Evolutionary conservation across 2,329 filamentous ascomycete species (phyloP), one percentile per base, ranked within the genome.

Genomic region (Fusarium irregulare): DNA sequence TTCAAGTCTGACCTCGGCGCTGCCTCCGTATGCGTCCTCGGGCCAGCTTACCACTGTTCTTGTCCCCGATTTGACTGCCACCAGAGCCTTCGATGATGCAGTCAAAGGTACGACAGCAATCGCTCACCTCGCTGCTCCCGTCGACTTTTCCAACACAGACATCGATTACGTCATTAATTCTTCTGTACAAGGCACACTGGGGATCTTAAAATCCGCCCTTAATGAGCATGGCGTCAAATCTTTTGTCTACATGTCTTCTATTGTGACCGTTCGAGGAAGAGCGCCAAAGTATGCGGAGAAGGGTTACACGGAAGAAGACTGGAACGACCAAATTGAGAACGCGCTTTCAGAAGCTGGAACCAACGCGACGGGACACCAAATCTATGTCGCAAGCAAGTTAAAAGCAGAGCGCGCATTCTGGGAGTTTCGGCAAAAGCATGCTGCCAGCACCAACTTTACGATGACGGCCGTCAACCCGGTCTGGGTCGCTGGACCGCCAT

Each of bases 361-460:
- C 1, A 25, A 49, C 0, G 63, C 32, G n/a, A 60, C 63, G 1
- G 61, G 60, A 9, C 63, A 66, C 10, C 60, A 66, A 7, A 48
- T 66, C 12, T 66, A 66, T 14, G 20, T 65, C 3, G 60, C 54
- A 10, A 66, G 63, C 34, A 66, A 66, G 9, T 12, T 60, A 9
- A 66, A 66, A 16, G 63, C 60, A 5, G 63, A 66, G n/a, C 53
- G 54, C 2, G 63, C 61, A 4, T 65, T 66, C 25, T 66, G 63
- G 63, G 61, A 65, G 2, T 66, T 66, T 2, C 32, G 41, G 2
- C 6, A 44, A 11, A 47, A 49, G 7, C 50, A 42, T 14, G 16
- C 37, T 7, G 8, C 30, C 0, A n/a, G 3, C 8, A 48, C 65
- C 5, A 16, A 8, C 0, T 66, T 66, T 7, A 65, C 46, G 4